A percentile compares a stretch with the other conserved stretches of the same genome.
Conservation (phyloP, 805 yeast species). For the Limtongia smithiae region DNA sequence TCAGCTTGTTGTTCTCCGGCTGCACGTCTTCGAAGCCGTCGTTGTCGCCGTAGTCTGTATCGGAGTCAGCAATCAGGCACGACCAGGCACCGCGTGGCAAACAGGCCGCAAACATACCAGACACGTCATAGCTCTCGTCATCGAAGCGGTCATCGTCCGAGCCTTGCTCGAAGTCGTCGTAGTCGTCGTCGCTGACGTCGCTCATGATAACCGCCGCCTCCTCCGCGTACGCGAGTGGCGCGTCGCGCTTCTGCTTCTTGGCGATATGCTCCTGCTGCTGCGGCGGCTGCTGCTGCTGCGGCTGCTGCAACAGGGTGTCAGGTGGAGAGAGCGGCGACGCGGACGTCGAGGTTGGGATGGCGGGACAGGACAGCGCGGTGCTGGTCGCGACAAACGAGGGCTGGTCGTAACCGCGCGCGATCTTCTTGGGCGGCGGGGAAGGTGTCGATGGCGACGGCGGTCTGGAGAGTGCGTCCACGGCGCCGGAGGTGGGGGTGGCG, state of each 20-base stretch:
- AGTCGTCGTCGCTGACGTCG: conserved; percentile 22
- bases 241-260: conserved; percentile 1
- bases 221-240: not conserved
- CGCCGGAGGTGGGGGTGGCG: too few relatives aligned
- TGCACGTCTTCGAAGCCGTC: conserved; percentile 28
- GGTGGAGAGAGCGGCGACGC: too few relatives aligned
- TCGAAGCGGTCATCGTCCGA: conserved; percentile 25
- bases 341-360: too few relatives aligned
- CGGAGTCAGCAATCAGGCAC: too few relatives aligned
- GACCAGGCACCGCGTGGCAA: not conserved
- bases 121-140: conserved; percentile 23
- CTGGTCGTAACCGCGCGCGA: too few relatives aligned
- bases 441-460: too few relatives aligned
- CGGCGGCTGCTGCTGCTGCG: too few relatives aligned
- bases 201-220: conserved; percentile 11
- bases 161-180: conserved; percentile 25
- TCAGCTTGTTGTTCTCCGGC: conserved; percentile 28
- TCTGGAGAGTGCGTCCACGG: too few relatives aligned
- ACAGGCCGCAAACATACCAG: conserved; percentile 9
- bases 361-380: too few relatives aligned
- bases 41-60: conserved; percentile 23
- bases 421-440: too few relatives aligned
- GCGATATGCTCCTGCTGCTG: not conserved
- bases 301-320: too few relatives aligned
- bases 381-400: too few relatives aligned